Evolutionary conservation across 78 protist genomes (phyloP).

Genomic region (Tieghemostelium lacteum): DNA sequence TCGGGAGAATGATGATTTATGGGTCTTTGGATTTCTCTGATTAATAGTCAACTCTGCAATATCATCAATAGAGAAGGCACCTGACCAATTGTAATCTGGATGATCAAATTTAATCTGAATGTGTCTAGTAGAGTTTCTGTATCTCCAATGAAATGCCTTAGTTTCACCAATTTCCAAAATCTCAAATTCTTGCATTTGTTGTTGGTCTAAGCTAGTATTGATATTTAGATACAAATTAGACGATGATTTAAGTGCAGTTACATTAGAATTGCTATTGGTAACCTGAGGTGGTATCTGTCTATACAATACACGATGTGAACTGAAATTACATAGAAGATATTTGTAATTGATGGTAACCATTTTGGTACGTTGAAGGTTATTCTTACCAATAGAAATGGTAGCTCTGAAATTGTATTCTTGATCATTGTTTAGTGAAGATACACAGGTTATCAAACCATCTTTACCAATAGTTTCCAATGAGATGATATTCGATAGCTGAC

Average conservation of each 20-base stretch:
- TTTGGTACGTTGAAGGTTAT: slow-evolving; percentile 52
- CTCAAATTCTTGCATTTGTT: neutral
- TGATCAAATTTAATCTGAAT: slow-evolving; percentile 40
- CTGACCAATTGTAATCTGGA: slow-evolving; percentile 45
- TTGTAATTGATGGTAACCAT: slow-evolving; percentile 73
- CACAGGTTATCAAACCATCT: slow-evolving; percentile 23
- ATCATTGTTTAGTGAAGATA: too few relatives aligned
- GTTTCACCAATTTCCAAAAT: slow-evolving; percentile 25
- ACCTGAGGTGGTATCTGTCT: too few relatives aligned
- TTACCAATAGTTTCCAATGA: slow-evolving; percentile 59
- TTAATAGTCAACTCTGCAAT: slow-evolving; percentile 27
- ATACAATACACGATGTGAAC: slow-evolving; percentile 9
- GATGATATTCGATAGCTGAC: slow-evolving; percentile 30
- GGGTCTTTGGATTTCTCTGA: neutral
- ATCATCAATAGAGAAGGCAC: slow-evolving; percentile 50
- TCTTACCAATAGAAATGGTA: slow-evolving; percentile 60
- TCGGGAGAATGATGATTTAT: slow-evolving; percentile 30
- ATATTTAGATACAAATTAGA: too few relatives aligned
- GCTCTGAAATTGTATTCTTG: slow-evolving; percentile 51
- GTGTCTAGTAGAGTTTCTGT: slow-evolving; percentile 3
- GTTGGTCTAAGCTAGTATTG: slow-evolving; percentile 11
- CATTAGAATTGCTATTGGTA: too few relatives aligned
- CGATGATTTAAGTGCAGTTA: too few relatives aligned
- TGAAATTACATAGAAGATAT: slow-evolving; percentile 43
- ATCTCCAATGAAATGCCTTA: slow-evolving; percentile 73